These are phyloP conservation scores for Endocalyx cinctus DNA, from an alignment of 2,329 filamentous ascomycete genomes.

Conservation along the genomic window DNA sequence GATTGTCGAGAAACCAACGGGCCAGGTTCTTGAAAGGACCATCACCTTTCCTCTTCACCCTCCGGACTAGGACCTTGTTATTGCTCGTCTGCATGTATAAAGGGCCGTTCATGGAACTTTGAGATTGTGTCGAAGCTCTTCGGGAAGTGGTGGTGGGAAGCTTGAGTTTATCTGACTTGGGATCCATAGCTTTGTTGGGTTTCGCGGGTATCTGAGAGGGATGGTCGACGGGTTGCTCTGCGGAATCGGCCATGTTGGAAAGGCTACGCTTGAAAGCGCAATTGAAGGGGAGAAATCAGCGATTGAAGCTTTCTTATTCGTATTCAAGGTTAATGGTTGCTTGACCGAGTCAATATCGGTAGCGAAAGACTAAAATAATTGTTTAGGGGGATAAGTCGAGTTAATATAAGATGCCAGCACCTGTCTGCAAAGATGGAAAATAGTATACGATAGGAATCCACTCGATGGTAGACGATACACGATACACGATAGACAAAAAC, in stretches of 20 bases:
- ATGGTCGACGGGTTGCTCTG: constrained; percentile 8
- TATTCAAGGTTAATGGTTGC: no score
- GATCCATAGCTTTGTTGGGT: constrained; percentile 7
- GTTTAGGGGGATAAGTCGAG: no score
- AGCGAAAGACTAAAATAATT: no score
- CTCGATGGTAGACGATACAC: no score
- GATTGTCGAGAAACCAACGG: constrained; percentile 71
- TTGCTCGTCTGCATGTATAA: constrained; percentile 52
- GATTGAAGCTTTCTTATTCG: no score
- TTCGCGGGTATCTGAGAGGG: constrained; percentile 7
- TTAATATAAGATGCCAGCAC: no score
- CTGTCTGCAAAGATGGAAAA: no score
- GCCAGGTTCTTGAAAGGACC: constrained; percentile 56
- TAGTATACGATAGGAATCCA: no score
- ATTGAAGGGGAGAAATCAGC: no score
- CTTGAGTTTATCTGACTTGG: constrained; percentile 21
- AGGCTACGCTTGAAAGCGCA: no score
- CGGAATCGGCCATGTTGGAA: constrained; percentile 14
- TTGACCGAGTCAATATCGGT: no score
- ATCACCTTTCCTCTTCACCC: constrained; percentile 58
- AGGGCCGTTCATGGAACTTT: constrained; percentile 48
- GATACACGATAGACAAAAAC: no score
- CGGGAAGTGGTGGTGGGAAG: constrained; percentile 17
- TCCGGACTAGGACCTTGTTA: constrained; percentile 51
- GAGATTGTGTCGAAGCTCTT: constrained; percentile 24